phyloP scores from a whole-genome alignment of 768 basidiomycete species.

The Suillus hirtellus region DNA sequence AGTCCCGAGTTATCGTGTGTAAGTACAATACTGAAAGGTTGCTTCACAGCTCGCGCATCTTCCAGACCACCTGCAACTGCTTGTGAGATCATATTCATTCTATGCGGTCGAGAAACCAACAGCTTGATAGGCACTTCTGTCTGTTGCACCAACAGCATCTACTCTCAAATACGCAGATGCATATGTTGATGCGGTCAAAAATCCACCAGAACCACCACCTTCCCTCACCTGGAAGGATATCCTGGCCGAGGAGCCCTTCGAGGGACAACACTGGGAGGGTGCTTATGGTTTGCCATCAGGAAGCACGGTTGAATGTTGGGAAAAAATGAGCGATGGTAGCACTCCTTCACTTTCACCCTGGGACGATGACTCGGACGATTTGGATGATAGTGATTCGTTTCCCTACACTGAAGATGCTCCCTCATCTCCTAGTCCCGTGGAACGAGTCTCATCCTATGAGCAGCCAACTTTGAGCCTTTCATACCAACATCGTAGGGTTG shows the following conservation, averaged over 20 bases:
- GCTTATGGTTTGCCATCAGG: constrained; percentile 58
- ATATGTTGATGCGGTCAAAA: constrained; percentile 47
- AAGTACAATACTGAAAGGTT: constrained; percentile 12
- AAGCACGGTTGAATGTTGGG: constrained; percentile 43
- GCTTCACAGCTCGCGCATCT: constrained; percentile 50
- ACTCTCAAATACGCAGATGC: constrained; percentile 56
- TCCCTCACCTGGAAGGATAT: constrained; percentile 77
- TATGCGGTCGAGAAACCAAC: constrained; percentile 6
- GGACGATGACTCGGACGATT: constrained; percentile 51
- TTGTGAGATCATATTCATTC: constrained; percentile 46
- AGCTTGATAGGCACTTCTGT: constrained; percentile 51
- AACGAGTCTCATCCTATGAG: constrained; percentile 22
- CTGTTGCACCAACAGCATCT: constrained; percentile 47
- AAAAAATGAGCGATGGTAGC: constrained; percentile 53
- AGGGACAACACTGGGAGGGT: constrained; percentile 85
- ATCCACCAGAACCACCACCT: constrained; percentile 42
- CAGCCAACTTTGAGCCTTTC: constrained; percentile 23
- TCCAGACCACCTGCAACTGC: constrained; percentile 71
- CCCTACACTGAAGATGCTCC: constrained; percentile 2
- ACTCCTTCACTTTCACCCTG: constrained; percentile 70
- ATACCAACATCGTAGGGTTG: constrained; percentile 48
- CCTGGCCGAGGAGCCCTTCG: constrained; percentile 78
- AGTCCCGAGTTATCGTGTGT: not conserved
- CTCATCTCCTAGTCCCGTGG: constrained; percentile 7
- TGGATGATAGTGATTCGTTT: constrained; percentile 22